A percentile compares a stretch with the other conserved stretches of the same genome.
These are phyloP conservation scores for Erodium chrysanthum DNA, from an alignment of 441 rosid genomes.

Conservation along the genomic window DNA sequence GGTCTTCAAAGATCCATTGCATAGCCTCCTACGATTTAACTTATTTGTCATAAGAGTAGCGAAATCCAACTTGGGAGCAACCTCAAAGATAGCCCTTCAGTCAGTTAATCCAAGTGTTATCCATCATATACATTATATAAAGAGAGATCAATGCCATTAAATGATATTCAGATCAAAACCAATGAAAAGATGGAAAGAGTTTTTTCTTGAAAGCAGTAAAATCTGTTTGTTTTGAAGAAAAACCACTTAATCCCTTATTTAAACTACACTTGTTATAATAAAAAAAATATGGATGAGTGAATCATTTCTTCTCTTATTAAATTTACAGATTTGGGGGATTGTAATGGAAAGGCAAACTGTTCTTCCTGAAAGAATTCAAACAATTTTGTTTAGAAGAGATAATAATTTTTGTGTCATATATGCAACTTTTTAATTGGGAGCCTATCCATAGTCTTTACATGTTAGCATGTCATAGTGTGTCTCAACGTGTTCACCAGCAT, in stretches of 20 bases:
- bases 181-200: too few relatives aligned
- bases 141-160: too few relatives aligned
- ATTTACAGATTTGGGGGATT: not conserved
- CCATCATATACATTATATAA: too few relatives aligned
- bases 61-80: not conserved
- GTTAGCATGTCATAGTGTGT: not conserved
- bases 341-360: not conserved
- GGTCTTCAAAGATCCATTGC: not conserved
- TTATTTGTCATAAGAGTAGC: not conserved
- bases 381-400: not conserved
- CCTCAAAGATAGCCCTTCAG: not conserved
- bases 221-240: too few relatives aligned
- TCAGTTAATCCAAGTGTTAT: not conserved
- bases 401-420: not conserved
- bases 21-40: not conserved
- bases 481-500: not conserved
- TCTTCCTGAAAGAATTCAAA: not conserved
- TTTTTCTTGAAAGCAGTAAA: too few relatives aligned
- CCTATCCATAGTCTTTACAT: not conserved
- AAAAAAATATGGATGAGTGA: not conserved
- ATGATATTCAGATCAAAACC: too few relatives aligned
- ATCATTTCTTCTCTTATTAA: not conserved
- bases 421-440: not conserved
- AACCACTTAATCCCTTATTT: too few relatives aligned
- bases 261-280: not conserved